Evolutionary conservation across 768 basidiomycete species (phyloP).

Genomic region (Suillus alpinus): DNA sequence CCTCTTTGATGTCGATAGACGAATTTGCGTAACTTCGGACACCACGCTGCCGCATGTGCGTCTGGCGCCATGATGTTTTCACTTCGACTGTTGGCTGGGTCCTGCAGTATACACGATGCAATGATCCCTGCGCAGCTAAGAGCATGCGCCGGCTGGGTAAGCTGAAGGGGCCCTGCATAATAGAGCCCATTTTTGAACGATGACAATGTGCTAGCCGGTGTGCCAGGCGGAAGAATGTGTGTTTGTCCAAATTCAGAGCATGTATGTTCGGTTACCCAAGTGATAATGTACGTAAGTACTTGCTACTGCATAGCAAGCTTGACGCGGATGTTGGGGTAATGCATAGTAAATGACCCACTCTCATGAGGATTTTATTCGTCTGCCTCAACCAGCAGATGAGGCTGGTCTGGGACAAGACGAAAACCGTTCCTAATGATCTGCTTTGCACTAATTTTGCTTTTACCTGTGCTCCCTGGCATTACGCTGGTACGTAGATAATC

Average conservation of each 20-base stretch:
- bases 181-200: not conserved
- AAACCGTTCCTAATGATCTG: not conserved
- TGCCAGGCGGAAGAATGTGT: not conserved
- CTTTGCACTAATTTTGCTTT: not conserved
- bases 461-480: not conserved
- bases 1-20: not conserved
- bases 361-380: not conserved
- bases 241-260: not conserved
- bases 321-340: too few relatives aligned
- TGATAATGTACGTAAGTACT: not conserved
- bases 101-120: not conserved
- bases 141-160: not conserved
- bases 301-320: too few relatives aligned
- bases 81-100: not conserved
- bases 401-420: not conserved
- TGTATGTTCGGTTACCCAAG: not conserved
- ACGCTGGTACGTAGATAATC: not conserved
- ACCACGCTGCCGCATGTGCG: not conserved
- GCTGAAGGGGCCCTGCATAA: not conserved
- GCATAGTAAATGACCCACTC: too few relatives aligned
- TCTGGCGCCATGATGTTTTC: not conserved
- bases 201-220: not conserved
- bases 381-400: not conserved
- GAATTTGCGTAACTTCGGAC: not conserved
- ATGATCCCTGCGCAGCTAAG: not conserved